Evolutionary conservation across 768 basidiomycete species (phyloP), one percentile per base, ranked within the genome.

Genomic region (Boletus rubroflammeus): DNA sequence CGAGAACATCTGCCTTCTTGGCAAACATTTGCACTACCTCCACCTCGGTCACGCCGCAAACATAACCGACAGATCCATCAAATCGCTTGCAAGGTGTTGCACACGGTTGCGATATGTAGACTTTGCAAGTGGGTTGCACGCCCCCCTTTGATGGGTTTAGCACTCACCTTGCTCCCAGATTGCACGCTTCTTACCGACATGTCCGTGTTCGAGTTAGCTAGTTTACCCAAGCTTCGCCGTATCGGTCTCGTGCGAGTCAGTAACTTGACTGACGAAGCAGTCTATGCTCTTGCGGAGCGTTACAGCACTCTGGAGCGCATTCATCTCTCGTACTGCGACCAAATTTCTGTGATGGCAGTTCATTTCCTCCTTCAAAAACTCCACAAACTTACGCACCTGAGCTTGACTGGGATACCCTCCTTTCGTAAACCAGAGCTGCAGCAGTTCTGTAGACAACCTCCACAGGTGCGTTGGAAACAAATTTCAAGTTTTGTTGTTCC

Each of bases 301-400:
- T 85, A 91, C 63, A 82, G 84, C 28, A 88, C 92, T 9, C 79
- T 98, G 23, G 97, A 99, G 68, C 87, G 97, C 38, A 93, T 99
- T 21, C 97, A 99, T 72, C 77, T 99, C 46, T 97, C 93, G 3
- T 98, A 98, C 67, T 99, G 97, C 70, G 93, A 97, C 68, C 90
- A 95, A 65, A 88, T 99, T 52, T 85, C 90, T 6, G 90, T 98
- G 62, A 81, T 86, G 75, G 94, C 94, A 17, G 83, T 98, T 46
- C 89, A 95, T 64, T 92, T 88, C 70, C 80, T 99, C 42, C 80
- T 99, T 40, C 85, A 89, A 66, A 86, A 88, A 64, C 79, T 98
- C n/a, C 84, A 85, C 65, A 90, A 90, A 61, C 76, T 99, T 29
- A 97, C 93, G 1, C 97, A 99, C 74, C 79, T 99, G 44, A 96